Percentiles rank a stretch among this genome's conserved stretches.
Evolutionary conservation across 176 grass and related monocot species (phyloP).

Genomic region (Phyllostachys edulis): DNA sequence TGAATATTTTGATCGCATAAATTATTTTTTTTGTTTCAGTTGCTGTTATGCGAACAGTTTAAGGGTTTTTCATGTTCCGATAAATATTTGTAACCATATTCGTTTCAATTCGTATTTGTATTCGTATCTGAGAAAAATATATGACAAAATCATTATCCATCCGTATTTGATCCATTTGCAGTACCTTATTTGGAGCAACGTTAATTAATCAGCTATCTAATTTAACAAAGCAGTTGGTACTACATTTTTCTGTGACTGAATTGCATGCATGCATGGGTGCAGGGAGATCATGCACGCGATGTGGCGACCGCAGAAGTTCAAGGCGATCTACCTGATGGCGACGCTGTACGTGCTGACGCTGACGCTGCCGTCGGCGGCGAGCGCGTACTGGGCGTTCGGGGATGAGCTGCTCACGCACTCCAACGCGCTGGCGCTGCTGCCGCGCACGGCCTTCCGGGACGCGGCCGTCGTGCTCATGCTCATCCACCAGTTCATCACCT

Average conservation of each 20-base stretch:
- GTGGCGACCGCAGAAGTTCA: constrained; percentile 99
- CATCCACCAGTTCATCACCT: constrained; percentile 98
- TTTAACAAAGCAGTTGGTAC: neutral
- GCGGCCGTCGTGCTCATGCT: constrained; percentile 91
- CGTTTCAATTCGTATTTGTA: too few species aligned
- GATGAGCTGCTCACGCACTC: constrained; percentile 87
- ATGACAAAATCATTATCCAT: too few species aligned
- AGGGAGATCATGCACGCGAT: constrained; percentile 99
- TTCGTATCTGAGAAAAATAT: too few species aligned
- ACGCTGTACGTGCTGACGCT: constrained; percentile 88
- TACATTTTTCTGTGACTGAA: neutral
- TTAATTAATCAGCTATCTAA: neutral
- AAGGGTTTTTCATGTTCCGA: too few species aligned
- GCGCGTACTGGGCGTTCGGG: constrained; percentile 98
- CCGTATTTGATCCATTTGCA: too few species aligned
- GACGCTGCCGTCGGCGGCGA: constrained; percentile 88
- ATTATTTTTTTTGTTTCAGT: too few species aligned
- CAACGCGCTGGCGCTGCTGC: constrained; percentile 82
- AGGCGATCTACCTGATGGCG: constrained; percentile 92
- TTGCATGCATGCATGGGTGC: neutral
- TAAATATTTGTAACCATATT: too few species aligned
- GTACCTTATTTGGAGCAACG: neutral
- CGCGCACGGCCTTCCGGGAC: constrained; percentile 69
- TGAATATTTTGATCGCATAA: too few species aligned
- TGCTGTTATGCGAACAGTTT: too few species aligned